Evolutionary conservation across 2,329 filamentous ascomycete species (phyloP).

Genomic region (Fusarium drepaniforme): DNA sequence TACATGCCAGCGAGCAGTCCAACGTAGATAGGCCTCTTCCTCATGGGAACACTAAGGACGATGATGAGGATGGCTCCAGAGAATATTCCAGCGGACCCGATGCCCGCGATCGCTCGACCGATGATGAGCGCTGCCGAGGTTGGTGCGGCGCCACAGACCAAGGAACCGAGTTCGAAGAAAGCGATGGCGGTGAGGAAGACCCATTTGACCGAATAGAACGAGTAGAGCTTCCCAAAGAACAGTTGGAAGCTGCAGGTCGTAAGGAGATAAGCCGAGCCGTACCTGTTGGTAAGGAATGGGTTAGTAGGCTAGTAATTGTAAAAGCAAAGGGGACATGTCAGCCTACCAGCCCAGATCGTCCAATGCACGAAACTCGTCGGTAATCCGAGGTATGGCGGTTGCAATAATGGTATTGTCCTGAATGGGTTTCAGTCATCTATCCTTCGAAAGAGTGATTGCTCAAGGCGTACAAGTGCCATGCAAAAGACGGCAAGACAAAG

Average conservation of each 20-base stretch:
- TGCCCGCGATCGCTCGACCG: constrained; percentile 60
- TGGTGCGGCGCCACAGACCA: constrained; percentile 61
- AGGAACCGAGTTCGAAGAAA: constrained; percentile 64
- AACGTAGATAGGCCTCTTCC: constrained; percentile 46
- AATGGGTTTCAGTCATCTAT: not conserved
- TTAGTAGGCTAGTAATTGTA: not conserved
- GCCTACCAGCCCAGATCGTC: not conserved
- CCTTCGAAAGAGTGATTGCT: not conserved
- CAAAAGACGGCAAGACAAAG: constrained; percentile 1
- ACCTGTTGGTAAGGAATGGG: not conserved
- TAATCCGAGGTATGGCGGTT: not conserved
- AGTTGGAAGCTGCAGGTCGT: constrained; percentile 6
- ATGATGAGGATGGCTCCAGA: constrained; percentile 62
- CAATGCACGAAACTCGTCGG: not conserved
- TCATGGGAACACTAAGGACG: constrained; percentile 51
- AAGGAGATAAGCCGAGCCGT: constrained; percentile 5
- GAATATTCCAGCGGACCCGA: constrained; percentile 60
- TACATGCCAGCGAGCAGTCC: constrained; percentile 46
- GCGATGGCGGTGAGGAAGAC: constrained; percentile 60
- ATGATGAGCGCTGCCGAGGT: constrained; percentile 60
- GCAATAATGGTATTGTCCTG: not conserved
- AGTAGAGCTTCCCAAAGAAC: constrained; percentile 56
- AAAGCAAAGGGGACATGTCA: not conserved
- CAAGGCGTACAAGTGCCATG: not conserved
- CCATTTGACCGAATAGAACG: constrained; percentile 63